These are phyloP conservation scores for Phylloporus arenicola DNA, from an alignment of 768 basidiomycete genomes.

Conservation along the genomic window DNA sequence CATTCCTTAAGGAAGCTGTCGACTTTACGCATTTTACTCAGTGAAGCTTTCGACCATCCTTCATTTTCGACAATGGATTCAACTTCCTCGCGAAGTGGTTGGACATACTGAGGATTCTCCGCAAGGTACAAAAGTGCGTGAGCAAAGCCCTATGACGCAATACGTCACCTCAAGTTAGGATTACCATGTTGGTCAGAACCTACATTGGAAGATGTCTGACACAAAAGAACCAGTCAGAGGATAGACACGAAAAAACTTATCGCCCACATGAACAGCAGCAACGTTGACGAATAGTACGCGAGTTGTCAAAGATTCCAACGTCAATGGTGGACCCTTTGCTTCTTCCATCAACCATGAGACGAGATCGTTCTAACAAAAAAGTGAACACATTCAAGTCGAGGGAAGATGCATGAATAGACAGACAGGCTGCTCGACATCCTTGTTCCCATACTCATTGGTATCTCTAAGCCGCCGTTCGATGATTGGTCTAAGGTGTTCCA, in stretches of 20 bases:
- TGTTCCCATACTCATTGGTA: background rate
- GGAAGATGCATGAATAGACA: background rate
- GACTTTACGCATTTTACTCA: constrained; percentile 15
- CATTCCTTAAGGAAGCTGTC: constrained; percentile 17
- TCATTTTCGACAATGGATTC: constrained; percentile 8
- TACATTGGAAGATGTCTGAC: constrained; percentile 12
- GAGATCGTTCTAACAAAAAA: constrained; percentile 27
- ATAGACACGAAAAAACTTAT: no score
- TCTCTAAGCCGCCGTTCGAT: constrained; percentile 22
- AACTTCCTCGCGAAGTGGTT: constrained; percentile 14
- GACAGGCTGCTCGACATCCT: constrained; percentile 5
- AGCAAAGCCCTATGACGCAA: constrained; percentile 5
- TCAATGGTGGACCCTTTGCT: constrained; percentile 12
- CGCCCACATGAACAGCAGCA: constrained; percentile 21
- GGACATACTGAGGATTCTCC: constrained; percentile 12
- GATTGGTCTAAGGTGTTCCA: constrained; percentile 21
- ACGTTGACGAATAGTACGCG: constrained; percentile 10
- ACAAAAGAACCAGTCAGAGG: background rate
- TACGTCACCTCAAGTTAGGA: background rate
- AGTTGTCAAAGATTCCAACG: constrained; percentile 18
- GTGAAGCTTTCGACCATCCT: constrained; percentile 16
- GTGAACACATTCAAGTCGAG: background rate
- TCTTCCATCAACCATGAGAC: constrained; percentile 30
- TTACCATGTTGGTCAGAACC: background rate
- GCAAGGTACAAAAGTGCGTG: constrained; percentile 9